These are phyloP conservation scores for Lathyrus aphaca DNA, from an alignment of 306 rosid species.

Conservation along the genomic window DNA sequence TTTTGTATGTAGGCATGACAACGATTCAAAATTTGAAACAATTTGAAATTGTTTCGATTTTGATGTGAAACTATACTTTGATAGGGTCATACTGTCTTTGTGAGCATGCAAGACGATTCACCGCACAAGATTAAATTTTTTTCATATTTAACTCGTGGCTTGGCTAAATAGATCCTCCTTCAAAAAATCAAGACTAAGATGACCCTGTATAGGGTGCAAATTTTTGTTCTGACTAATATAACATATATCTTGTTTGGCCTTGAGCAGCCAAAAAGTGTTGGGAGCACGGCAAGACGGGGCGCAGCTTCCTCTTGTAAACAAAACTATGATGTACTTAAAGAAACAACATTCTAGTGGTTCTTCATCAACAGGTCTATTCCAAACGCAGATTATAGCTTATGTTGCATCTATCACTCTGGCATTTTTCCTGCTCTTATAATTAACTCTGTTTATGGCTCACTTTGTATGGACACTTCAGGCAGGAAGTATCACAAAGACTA, in stretches of 20 bases:
- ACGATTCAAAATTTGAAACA: no score
- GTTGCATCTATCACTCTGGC: slow-evolving; percentile 34
- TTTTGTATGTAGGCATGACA: background rate
- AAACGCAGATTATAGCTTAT: slow-evolving; percentile 38
- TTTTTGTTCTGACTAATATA: no score
- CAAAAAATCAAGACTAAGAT: no score
- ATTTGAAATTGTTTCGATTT: no score
- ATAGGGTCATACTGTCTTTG: no score
- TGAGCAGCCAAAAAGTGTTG: slow-evolving; percentile 73
- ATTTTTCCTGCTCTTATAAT: slow-evolving; percentile 39
- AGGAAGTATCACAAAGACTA: slow-evolving; percentile 32
- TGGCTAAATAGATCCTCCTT: no score
- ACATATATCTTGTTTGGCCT: slow-evolving; percentile 16
- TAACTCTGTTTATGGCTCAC: slow-evolving; percentile 35
- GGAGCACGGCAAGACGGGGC: slow-evolving; percentile 78
- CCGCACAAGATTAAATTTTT: no score
- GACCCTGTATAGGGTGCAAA: no score
- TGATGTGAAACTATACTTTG: no score
- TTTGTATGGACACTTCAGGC: slow-evolving; percentile 44
- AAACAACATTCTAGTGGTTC: slow-evolving; percentile 43
- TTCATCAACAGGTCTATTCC: slow-evolving; percentile 50
- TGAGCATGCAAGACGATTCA: no score
- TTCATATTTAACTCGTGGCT: no score
- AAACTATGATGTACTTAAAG: slow-evolving; percentile 82
- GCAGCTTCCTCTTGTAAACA: slow-evolving; percentile 75